These are phyloP conservation scores for Fusarium sp. DNA, from an alignment of 2,329 filamentous ascomycete species.

Conservation along the genomic window DNA sequence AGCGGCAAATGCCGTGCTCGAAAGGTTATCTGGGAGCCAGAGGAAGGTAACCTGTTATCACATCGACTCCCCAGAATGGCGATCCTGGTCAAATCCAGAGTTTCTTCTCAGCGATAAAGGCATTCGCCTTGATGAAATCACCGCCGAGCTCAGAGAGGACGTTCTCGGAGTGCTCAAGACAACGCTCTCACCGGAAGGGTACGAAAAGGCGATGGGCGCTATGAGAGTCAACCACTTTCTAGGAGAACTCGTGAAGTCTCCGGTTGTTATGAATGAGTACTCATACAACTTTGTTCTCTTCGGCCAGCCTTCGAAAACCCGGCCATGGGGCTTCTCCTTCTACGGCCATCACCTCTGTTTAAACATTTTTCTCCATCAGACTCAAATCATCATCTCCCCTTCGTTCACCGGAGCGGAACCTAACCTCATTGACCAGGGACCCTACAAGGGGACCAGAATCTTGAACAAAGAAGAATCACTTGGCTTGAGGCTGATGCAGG, in stretches of 20 bases:
- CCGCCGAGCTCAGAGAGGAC: slow-evolving; percentile 54
- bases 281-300: slow-evolving; percentile 83
- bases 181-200: slow-evolving; percentile 74
- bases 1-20: slow-evolving; percentile 63
- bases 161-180: slow-evolving; percentile 67
- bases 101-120: slow-evolving; percentile 75
- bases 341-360: slow-evolving; percentile 86
- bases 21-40: slow-evolving; percentile 55
- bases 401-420: slow-evolving; percentile 63
- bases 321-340: slow-evolving; percentile 78
- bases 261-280: slow-evolving; percentile 75
- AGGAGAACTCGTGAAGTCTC: slow-evolving; percentile 72
- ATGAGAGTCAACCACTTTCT: slow-evolving; percentile 83
- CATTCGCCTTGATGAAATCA: slow-evolving; percentile 72
- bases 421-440: background rate
- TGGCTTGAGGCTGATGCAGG: slow-evolving; percentile 75
- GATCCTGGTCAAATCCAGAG: slow-evolving; percentile 76
- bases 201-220: slow-evolving; percentile 73
- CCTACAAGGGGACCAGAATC: slow-evolving; percentile 73
- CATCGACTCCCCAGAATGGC: slow-evolving; percentile 76
- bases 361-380: slow-evolving; percentile 73
- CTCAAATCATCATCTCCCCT: slow-evolving; percentile 76
- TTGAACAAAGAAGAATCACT: slow-evolving; percentile 72
- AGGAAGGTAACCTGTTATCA: slow-evolving; percentile 41
- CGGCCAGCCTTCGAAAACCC: slow-evolving; percentile 65